Evolutionary conservation across 176 grass and related monocot genomes (phyloP), one percentile per base, ranked within the genome.

Genomic region (Alopecurus myosuroides): DNA sequence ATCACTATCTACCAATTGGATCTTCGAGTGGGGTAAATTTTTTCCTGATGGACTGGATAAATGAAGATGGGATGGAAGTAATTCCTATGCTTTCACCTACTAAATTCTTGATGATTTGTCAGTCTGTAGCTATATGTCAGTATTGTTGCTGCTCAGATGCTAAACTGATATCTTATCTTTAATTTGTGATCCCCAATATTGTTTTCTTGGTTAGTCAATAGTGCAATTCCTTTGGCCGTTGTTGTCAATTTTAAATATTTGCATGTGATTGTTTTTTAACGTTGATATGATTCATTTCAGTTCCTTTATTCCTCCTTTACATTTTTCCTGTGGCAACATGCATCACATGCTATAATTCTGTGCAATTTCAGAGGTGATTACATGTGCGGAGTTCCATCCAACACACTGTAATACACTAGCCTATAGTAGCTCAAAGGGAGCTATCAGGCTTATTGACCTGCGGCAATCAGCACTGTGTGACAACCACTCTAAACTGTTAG

Each of bases 341-440:
- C 70, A 69, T 85, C 69, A 76, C 77, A 81, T 85, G 75, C 34
- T 86, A 79, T 77, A 78, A 82, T 75, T 82, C 48, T 78, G 40
- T 92, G 84, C 65, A 77, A 89, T 87, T 93, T 67, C 91, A 97
- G 94, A 97, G 91, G 94, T 97, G 87, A 97, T 97, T 89, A 97
- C 94, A 71, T 92, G 83, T 81, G 94, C 94, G 83, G 94, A 97
- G 64, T 97, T 97, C 87, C 94, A 97, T 82, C 94, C 94, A 69
- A 88, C 81, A 58, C 89, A 97, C 74, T 97, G 94, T 89, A 91
- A 94, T 81, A 91, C 88, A 84, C 82, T 97, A 83, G 94, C 94
- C 34, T 97, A 97, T 91, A 97, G 94, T 83, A 97, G 94, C 84
- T 97, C 94, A 68, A 94, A 94, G 91, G 94, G 94, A n/a, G 89